Percentiles rank a stretch among this genome's conserved stretches.
Conservation (phyloP, 805 yeast genomes). For the Nakazawaea holstii region DNA sequence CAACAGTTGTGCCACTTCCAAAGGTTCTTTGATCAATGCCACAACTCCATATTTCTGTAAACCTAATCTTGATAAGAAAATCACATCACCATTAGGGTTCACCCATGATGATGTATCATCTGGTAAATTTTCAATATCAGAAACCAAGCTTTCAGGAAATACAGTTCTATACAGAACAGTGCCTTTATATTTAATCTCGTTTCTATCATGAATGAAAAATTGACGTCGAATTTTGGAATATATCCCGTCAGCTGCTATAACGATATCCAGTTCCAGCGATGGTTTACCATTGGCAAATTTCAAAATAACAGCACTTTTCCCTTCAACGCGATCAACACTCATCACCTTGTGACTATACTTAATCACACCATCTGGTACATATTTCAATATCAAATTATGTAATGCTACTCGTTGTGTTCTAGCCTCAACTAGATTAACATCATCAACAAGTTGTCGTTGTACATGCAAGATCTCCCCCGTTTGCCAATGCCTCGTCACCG, state of each 20-base stretch:
- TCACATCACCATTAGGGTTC: not conserved
- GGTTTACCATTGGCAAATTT: not conserved
- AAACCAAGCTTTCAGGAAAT: conserved; percentile 5
- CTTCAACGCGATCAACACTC: conserved; percentile 2
- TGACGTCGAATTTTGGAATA: conserved; percentile 13
- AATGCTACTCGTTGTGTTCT: not conserved
- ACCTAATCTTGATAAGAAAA: not conserved
- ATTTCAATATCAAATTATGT: not conserved
- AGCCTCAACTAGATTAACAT: not conserved
- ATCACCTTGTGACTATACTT: conserved; percentile 8
- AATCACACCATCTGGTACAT: conserved; percentile 9
- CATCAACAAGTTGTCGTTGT: not conserved
- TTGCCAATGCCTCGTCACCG: not conserved
- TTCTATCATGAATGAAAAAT: not conserved
- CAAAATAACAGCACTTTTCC: not conserved
- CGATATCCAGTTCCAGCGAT: conserved; percentile 7
- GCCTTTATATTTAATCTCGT: conserved; percentile 10
- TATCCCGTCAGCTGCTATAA: conserved; percentile 14
- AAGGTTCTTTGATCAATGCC: not conserved
- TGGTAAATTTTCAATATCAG: conserved; percentile 6
- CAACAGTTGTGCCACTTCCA: not conserved
- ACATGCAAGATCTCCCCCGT: not conserved
- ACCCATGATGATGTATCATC: conserved; percentile 9
- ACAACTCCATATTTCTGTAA: not conserved
- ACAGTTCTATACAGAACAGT: conserved; percentile 13